Evolutionary conservation across 2,329 filamentous ascomycete species (phyloP).

Genomic region (Karstenula rhodostoma): DNA sequence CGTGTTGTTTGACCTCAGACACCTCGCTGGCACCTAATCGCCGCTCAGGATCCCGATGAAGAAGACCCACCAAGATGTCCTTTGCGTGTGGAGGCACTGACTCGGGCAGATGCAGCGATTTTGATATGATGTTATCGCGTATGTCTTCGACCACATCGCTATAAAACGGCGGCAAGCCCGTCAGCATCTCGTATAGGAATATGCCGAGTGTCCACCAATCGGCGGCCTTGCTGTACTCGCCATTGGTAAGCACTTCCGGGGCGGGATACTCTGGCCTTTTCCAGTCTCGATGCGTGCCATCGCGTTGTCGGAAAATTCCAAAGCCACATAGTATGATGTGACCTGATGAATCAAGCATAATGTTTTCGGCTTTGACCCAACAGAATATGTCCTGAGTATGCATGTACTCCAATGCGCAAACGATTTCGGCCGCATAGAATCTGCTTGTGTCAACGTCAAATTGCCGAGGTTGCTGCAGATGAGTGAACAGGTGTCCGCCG

Average conservation of each 20-base stretch:
- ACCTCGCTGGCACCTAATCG: background rate
- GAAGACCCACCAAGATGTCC: background rate
- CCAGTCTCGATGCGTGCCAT: conserved; percentile 2
- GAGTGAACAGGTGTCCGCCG: conserved; percentile 2
- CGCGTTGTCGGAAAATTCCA: conserved; percentile 1
- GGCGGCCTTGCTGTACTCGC: background rate
- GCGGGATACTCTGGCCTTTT: conserved; percentile 6
- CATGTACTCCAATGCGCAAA: conserved; percentile 9
- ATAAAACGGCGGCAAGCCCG: conserved; percentile 1
- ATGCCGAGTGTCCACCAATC: conserved; percentile 1
- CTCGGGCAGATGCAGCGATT: background rate
- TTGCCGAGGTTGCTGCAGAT: background rate
- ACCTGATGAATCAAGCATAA: conserved; percentile 3
- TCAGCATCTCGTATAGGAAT: conserved; percentile 6
- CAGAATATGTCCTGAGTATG: conserved; percentile 1
- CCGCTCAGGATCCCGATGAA: background rate
- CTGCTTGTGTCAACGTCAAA: conserved; percentile 3
- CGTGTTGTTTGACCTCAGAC: background rate
- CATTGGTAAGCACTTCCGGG: background rate
- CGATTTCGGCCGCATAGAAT: conserved; percentile 2
- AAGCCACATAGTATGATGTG: conserved; percentile 4
- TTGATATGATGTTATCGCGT: background rate
- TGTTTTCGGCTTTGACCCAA: conserved; percentile 7
- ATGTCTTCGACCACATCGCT: background rate
- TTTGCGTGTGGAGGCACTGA: background rate